Evolutionary conservation across 2,329 filamentous ascomycete species (phyloP), one percentile per base, ranked within the genome.

Genomic region (Zymoseptoria brevis): DNA sequence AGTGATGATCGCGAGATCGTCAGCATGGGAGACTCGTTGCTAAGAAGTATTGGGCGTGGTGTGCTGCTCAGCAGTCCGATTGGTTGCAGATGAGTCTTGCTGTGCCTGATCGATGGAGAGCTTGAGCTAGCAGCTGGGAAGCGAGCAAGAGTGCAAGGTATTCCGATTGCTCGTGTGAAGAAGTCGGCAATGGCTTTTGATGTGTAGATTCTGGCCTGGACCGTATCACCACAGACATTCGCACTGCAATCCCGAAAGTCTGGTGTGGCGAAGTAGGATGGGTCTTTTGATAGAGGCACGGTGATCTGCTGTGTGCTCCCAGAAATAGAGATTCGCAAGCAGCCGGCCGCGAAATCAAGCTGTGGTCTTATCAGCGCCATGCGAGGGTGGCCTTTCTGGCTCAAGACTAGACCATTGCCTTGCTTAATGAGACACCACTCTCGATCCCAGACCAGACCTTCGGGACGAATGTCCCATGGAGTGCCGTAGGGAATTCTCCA

Each of bases 371-470:
- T 80, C 4, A 96, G 81, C 11, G 90, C 88, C 93, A 99, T 97
- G 35, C 80, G 84, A 2, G 92, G 89, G 70, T 94, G 87, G 64
- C 86, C 81, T 75, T 97, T 99, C 74, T 97, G 93, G 70, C 84
- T 96, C 57, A 99, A 77, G 5, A 88, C 90, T 66, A 87, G 85
- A 0, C 90, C 88, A 1, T 92, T 95, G 50, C 90, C 91, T 69
- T 86, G 83, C 71, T 96, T 92, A 13, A 99, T 80, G 19, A 99
- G 78, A 74, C 93, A 97, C 93, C 94, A 99, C 76, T 97, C 93
- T 62, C 94, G 83, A 72, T 99, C 94, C 91, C 93, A 97, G 8
- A 86, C 88, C 2, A 99, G 79, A 0, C 94, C 94, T 75, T 96
- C 91, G 7, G 82, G 79, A 57, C 83, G 84, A 19, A 97, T 81